Evolutionary conservation across 768 basidiomycete genomes (phyloP), one percentile per base, ranked within the genome.

Genomic region (Wakefieldia striispora): DNA sequence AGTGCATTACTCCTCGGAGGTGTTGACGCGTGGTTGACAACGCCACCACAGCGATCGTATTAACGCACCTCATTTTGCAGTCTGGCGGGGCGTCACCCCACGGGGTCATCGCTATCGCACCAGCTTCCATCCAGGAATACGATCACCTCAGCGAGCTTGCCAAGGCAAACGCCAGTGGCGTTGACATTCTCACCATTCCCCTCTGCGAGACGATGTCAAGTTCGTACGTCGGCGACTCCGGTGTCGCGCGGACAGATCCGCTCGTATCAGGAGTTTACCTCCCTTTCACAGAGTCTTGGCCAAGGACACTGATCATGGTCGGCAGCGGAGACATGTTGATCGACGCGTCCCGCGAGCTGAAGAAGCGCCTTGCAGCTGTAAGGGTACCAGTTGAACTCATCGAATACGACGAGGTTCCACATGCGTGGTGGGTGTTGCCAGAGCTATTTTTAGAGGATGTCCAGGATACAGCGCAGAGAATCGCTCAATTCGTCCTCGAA

Each of bases 71-170:
- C 20, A 63, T 80, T 35, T 69, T 74, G 50, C 84, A 87, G 67
- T 81, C 82, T 20, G 79, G 16, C 61, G 38, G 69, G 39, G 68
- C 70, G 4, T 69, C 84, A 31, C 79, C 81, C 37, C 62, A 67
- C 0, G 81, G 86, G 52, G 66, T 89, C 54, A 68, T 80, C 21
- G 67, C 84, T 19, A 72, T 88, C 26, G 71, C 83, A 0, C 86
- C 87, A 0, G 6, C 0, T 4, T 16, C 46, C 6, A 40, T 43
- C 6, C 50, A 20, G 7, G 63, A 59, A 2, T 14, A 3, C 1
- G 40, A 47, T 10, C 7, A 0, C 27, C 1, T 17, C 12, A 45
- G 43, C 40, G 50, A 49, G 5, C 10, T 49, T 6, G 40, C 47
- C 31, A 37, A 43, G 40, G 34, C 39, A n/a, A 42, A 26, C 5